A percentile compares a stretch with the other conserved stretches of the same genome.
Evolutionary conservation across 192 early-diverging fungal genomes (phyloP).

Genomic region (Backusella luteola): DNA sequence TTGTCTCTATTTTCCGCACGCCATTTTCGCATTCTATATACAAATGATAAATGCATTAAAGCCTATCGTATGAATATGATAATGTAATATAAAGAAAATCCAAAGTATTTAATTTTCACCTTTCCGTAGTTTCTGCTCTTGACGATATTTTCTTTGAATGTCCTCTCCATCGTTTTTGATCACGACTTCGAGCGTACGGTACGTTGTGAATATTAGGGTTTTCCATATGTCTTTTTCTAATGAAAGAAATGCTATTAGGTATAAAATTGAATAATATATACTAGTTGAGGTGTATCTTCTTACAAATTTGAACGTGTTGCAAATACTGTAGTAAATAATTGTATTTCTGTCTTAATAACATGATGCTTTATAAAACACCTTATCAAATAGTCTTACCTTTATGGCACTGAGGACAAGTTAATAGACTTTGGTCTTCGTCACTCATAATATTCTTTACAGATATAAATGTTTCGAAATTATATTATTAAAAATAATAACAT

Average conservation of each 20-base stretch:
- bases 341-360: neutral
- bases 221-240: constrained; percentile 44
- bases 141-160: constrained; percentile 48
- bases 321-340: constrained; percentile 16
- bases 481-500: constrained; percentile 4
- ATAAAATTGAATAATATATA: neutral
- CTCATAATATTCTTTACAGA: neutral
- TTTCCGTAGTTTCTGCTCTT: constrained; percentile 42
- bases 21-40: constrained; percentile 47
- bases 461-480: neutral
- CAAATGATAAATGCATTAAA: neutral
- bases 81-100: no score
- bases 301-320: constrained; percentile 37
- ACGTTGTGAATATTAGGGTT: constrained; percentile 51
- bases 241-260: neutral
- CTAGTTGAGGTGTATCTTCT: neutral
- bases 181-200: constrained; percentile 46
- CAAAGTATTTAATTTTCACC: neutral
- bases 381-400: constrained; percentile 20
- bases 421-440: constrained; percentile 9
- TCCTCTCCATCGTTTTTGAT: constrained; percentile 49
- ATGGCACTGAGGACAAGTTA: constrained; percentile 25
- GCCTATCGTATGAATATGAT: no score
- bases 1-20: constrained; percentile 48
- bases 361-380: neutral